Conservation (phyloP, 352 stramenopile genomes). For the Pythium plurisporium region DNA sequence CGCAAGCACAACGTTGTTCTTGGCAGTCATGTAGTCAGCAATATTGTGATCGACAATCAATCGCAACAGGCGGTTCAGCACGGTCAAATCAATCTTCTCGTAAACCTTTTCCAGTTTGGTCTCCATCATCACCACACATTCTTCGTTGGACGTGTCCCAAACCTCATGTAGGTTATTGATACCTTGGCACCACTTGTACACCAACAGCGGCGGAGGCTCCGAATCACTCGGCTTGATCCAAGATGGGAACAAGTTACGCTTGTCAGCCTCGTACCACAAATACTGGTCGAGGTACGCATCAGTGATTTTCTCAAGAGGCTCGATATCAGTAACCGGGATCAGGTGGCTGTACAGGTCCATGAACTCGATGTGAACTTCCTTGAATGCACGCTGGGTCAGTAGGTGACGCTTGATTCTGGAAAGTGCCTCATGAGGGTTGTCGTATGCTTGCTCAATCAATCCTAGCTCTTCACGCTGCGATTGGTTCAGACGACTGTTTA, state of each 20-base stretch:
- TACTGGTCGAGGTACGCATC: constrained; percentile 99
- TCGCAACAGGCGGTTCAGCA: constrained; percentile 97
- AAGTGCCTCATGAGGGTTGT: constrained; percentile 98
- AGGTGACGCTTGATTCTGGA: constrained; percentile 99
- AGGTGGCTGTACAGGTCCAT: constrained; percentile 99
- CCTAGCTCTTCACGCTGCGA: constrained; percentile 97
- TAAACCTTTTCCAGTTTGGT: constrained; percentile 99
- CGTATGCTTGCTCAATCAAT: constrained; percentile 99
- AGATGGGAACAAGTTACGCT: constrained; percentile 99
- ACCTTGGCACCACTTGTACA: constrained; percentile 99
- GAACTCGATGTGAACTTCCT: constrained; percentile 99
- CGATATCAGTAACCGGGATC: constrained; percentile 98
- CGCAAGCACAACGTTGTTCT: constrained; percentile 98
- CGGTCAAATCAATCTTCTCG: constrained; percentile 99
- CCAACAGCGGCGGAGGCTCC: constrained; percentile 97
- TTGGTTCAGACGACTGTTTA: constrained; percentile 97
- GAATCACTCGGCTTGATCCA: constrained; percentile 99
- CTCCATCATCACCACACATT: constrained; percentile 99
- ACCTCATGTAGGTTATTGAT: constrained; percentile 99
- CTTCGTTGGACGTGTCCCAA: constrained; percentile 97
- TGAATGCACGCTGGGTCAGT: constrained; percentile 99
- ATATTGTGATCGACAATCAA: constrained; percentile 99
- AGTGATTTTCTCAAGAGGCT: constrained; percentile 99
- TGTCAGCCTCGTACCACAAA: constrained; percentile 99
- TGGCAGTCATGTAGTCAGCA: constrained; percentile 99